These are phyloP conservation scores for Leishmania arabica DNA, from an alignment of 208 protist species.

Conservation along the genomic window DNA sequence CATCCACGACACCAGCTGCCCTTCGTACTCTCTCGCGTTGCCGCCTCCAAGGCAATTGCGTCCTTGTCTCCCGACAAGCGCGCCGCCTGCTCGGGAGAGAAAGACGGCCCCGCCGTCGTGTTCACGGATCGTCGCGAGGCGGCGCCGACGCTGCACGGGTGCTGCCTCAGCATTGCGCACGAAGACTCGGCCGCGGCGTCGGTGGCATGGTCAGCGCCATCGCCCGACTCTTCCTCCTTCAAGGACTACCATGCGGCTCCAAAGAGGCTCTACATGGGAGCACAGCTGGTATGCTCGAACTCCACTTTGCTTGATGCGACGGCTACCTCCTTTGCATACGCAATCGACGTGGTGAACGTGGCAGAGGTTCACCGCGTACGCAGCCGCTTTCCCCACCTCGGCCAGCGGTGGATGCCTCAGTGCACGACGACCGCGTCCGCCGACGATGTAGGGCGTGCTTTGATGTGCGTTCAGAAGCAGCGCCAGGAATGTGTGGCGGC, in stretches of 20 bases:
- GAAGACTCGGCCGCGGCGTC: slow-evolving; percentile 51
- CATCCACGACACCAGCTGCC: slow-evolving; percentile 50
- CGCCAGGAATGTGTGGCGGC: not conserved
- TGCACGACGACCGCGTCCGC: slow-evolving; percentile 7
- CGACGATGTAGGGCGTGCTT: not conserved
- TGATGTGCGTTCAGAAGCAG: not conserved
- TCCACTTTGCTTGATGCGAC: not conserved
- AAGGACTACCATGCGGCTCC: not conserved
- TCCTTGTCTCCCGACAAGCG: not conserved
- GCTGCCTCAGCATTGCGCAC: slow-evolving; percentile 52
- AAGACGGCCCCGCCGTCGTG: not conserved
- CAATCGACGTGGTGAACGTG: slow-evolving; percentile 54
- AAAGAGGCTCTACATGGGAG: not conserved
- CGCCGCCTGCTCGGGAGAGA: too few relatives aligned
- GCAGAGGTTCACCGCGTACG: slow-evolving; percentile 34
- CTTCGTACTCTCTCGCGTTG: slow-evolving; percentile 63
- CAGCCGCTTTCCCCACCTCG: slow-evolving; percentile 30
- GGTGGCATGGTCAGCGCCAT: slow-evolving; percentile 34
- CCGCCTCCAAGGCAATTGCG: slow-evolving; percentile 50
- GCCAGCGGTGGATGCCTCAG: slow-evolving; percentile 35
- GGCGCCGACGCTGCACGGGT: slow-evolving; percentile 27
- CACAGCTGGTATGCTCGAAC: not conserved
- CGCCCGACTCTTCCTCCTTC: not conserved
- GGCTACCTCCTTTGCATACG: slow-evolving; percentile 11
- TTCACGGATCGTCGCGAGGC: slow-evolving; percentile 39